phyloP scores from a whole-genome alignment of 202 grass and related monocot species.

The Setaria viridis region DNA sequence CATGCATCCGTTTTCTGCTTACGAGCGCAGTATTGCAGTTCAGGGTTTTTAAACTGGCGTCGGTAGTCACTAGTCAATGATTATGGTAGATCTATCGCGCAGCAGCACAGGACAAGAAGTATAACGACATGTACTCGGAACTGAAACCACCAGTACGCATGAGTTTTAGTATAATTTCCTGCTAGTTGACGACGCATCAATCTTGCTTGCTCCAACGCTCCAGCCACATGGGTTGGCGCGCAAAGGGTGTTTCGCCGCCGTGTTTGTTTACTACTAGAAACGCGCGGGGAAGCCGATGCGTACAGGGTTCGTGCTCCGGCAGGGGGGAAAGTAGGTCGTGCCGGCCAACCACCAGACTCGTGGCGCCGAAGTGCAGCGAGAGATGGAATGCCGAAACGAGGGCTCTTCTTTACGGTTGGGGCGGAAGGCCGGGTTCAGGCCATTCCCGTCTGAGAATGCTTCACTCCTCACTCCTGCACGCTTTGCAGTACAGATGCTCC shows the following conservation, averaged over 20 bases:
- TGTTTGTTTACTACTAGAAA: neutral
- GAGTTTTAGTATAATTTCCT: too few relatives aligned
- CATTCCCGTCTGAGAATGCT: neutral
- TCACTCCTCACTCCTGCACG: neutral
- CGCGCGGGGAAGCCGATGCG: neutral
- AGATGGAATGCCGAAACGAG: neutral
- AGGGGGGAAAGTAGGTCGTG: neutral
- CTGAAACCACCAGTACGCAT: neutral
- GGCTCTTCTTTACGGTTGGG: neutral
- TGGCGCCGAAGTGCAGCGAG: neutral
- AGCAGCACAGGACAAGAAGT: neutral
- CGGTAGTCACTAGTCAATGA: neutral
- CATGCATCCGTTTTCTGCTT: neutral
- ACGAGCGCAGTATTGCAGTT: neutral
- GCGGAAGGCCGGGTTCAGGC: neutral
- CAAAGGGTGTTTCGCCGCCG: neutral
- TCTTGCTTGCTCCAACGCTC: conserved; percentile 40
- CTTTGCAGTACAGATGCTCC: neutral
- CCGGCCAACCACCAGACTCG: conserved; percentile 1
- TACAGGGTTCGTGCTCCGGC: neutral
- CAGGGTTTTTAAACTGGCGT: neutral
- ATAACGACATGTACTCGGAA: neutral
- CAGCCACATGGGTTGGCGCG: neutral
- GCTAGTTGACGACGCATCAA: neutral
- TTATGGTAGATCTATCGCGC: neutral